These are phyloP conservation scores for Capronia americana DNA, from an alignment of 2,329 filamentous ascomycete species.

Conservation along the genomic window DNA sequence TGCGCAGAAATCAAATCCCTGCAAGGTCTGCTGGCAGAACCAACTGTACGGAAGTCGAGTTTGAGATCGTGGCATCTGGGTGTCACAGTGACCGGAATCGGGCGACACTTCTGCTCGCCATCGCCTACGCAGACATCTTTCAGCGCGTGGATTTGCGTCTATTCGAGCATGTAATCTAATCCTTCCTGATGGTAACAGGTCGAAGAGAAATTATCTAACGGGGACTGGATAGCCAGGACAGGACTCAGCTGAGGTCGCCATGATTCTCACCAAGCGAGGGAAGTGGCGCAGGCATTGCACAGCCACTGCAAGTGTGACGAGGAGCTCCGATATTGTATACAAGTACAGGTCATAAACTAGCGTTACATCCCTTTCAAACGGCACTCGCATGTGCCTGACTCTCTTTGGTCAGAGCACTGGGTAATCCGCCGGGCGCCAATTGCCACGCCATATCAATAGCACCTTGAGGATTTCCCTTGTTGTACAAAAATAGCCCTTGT, in stretches of 20 bases:
- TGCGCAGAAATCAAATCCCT: background rate
- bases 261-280: background rate
- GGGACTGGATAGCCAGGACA: background rate
- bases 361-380: background rate
- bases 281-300: background rate
- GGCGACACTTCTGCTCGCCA: background rate
- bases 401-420: constrained; percentile 28
- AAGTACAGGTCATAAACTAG: background rate
- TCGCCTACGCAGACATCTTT: background rate
- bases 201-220: background rate
- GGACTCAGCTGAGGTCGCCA: background rate
- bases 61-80: background rate
- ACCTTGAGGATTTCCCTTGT: constrained; percentile 88
- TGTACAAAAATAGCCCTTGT: constrained; percentile 92
- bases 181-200: background rate
- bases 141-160: background rate
- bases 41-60: background rate
- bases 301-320: background rate
- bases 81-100: background rate
- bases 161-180: background rate
- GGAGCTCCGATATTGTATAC: background rate
- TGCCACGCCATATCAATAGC: constrained; percentile 76
- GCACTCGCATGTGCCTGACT: constrained; percentile 13
- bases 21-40: no score
- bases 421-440: constrained; percentile 35